Base-by-base conservation (phyloP, 2,329 filamentous ascomycete genomes). In the Colletotrichum scovillei region DNA sequence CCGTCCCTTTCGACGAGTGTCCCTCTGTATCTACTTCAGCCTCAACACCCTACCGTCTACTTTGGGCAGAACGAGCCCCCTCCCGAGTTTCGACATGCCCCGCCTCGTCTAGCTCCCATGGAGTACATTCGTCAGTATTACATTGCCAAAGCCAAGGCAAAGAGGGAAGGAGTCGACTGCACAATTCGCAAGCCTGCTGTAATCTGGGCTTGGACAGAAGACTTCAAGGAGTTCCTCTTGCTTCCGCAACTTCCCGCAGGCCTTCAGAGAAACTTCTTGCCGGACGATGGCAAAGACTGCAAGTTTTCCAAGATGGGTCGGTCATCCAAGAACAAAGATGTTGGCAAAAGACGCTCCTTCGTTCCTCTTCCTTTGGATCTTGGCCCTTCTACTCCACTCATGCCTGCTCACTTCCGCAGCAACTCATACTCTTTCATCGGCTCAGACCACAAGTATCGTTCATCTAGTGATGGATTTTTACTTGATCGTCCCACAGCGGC, bases 51-150 rank as follows among this genome's bases (percentile, higher is more conserved):
- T 11, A 65, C 67, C 35, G 49, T 73, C 22, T 73, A 70, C 38
- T 52, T 30, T 24, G 71, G 71, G 14, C 70, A 24, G 12, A 73
- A 70, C 22, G 60, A 73, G 24, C 55, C 67, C 22, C 67, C 71
- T 8, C 71, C 71, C 1, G 60, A 62, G 24, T 73, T 73, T n/a
- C 60, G 71, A 30, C 67, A 66, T 26, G 71, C 71, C 5, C 62
- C 59, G 5, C 71, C 71, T 0, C 79, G 82, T 0, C 62, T 85
- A 4, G 84, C 83, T 1, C 82, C 82, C 0, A 84, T 85, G 82
- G 84, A 85, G 56, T 85, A 85, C 60, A 69, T 78, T 9, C 79
- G 84, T 8, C 75, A 79, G 6, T 83, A 81, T 59, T 76, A 83
- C 42, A 71, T 85, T 2, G 80, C 83, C 58, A 79, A 82, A 56